These are phyloP conservation scores for Fomes fomentarius DNA, from an alignment of 1,284 basidiomycete species.

Conservation along the genomic window DNA sequence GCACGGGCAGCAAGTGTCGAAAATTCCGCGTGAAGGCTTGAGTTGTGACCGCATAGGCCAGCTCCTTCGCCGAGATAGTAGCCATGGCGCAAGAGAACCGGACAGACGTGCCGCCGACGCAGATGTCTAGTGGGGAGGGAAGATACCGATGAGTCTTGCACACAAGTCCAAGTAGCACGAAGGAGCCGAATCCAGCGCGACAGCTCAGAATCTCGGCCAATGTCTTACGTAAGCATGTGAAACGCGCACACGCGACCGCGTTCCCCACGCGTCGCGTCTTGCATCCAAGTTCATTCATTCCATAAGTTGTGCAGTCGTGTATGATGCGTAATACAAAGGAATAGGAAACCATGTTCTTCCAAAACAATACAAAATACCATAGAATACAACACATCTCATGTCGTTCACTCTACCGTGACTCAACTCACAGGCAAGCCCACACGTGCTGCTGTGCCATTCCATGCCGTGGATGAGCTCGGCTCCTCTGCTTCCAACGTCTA, in stretches of 20 bases:
- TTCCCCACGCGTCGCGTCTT: constrained; percentile 3
- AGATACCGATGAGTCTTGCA: constrained; percentile 1
- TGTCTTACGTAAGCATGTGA: constrained; percentile 12
- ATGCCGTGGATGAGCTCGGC: constrained; percentile 52
- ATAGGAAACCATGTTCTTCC: constrained; percentile 10
- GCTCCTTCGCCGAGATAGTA: constrained; percentile 17
- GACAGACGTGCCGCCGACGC: not conserved
- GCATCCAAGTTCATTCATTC: not conserved
- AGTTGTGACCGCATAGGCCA: constrained; percentile 19
- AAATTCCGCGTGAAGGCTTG: constrained; percentile 62
- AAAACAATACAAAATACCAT: constrained; percentile 22
- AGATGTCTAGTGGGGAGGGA: not conserved
- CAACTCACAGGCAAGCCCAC: constrained; percentile 17
- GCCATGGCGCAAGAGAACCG: constrained; percentile 1
- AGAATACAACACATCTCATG: constrained; percentile 19
- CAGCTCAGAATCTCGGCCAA: constrained; percentile 20
- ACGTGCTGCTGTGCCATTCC: constrained; percentile 34
- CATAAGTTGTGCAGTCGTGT: not conserved
- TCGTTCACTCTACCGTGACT: constrained; percentile 4
- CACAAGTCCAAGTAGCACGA: constrained; percentile 4
- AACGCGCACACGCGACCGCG: constrained; percentile 24
- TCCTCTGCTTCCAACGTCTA: constrained; percentile 73
- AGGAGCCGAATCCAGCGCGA: constrained; percentile 6
- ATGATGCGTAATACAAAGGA: constrained; percentile 14
- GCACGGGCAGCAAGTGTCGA: constrained; percentile 62